Percentiles rank a stretch among this genome's conserved stretches.
Conservation (phyloP, 2,329 filamentous ascomycete genomes). For the Ophiostoma triangulosporum region DNA sequence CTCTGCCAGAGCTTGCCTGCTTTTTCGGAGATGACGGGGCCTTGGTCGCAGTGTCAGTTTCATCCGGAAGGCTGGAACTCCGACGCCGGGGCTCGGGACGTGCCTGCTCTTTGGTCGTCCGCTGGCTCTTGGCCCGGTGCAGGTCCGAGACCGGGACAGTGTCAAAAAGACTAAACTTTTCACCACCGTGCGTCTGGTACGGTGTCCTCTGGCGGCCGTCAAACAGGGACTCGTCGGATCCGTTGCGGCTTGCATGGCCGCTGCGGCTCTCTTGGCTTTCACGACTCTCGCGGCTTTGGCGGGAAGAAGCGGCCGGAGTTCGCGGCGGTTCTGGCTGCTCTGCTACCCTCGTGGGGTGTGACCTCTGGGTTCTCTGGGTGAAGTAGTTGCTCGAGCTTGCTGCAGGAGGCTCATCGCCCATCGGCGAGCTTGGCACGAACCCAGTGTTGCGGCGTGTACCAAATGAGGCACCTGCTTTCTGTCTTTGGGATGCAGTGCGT, state of each 20-base stretch:
- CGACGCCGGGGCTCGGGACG: constrained; percentile 17
- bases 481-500: constrained; percentile 37
- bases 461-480: constrained; percentile 42
- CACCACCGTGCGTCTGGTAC: constrained; percentile 41
- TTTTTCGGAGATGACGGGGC: constrained; percentile 1
- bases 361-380: constrained; percentile 21
- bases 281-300: constrained; percentile 14
- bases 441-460: constrained; percentile 33
- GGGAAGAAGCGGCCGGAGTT: neutral
- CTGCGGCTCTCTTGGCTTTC: constrained; percentile 14
- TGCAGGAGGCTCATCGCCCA: constrained; percentile 40
- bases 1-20: neutral
- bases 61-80: constrained; percentile 21
- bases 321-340: neutral
- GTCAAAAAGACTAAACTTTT: constrained; percentile 46
- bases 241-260: constrained; percentile 15
- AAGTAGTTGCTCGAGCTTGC: constrained; percentile 36
- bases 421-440: constrained; percentile 35
- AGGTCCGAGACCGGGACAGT: constrained; percentile 22
- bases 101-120: constrained; percentile 19
- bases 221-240: constrained; percentile 18
- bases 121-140: constrained; percentile 33
- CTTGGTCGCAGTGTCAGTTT: constrained; percentile 17
- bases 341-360: constrained; percentile 9
- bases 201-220: constrained; percentile 44